A percentile compares a stretch with the other conserved stretches of the same genome.
Evolutionary conservation across 164 flowering plant genomes (phyloP).

Genomic region (Paratinospora sagittata): DNA sequence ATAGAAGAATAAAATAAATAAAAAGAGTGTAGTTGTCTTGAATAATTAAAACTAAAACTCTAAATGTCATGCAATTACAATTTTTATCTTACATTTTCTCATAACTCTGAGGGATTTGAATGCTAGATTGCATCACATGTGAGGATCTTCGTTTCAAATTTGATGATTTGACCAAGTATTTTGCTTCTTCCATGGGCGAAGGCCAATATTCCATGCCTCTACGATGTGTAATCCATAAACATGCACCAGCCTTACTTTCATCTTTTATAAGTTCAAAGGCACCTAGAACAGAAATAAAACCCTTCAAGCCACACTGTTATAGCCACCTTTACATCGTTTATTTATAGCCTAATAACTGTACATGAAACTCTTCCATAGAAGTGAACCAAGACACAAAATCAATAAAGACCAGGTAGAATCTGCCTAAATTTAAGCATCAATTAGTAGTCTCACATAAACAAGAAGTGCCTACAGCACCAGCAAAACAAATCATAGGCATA

Average conservation of each 20-base stretch:
- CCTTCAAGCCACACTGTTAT: not conserved
- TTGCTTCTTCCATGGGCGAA: constrained; percentile 69
- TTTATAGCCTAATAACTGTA: not conserved
- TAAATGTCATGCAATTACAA: not conserved
- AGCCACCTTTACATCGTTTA: not conserved
- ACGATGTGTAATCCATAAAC: constrained; percentile 89
- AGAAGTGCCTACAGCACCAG: not conserved
- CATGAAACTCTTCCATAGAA: not conserved
- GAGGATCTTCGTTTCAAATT: constrained; percentile 31
- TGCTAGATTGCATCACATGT: constrained; percentile 16
- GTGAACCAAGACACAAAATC: not conserved
- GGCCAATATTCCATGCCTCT: constrained; percentile 98
- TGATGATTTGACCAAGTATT: constrained; percentile 42
- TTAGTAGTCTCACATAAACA: not conserved
- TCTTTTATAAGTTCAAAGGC: constrained; percentile 83
- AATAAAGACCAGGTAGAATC: not conserved
- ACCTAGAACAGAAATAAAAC: constrained; percentile 35
- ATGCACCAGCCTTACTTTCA: constrained; percentile 83
- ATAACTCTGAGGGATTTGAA: constrained; percentile 62
- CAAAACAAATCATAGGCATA: not conserved
- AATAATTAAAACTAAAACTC: not conserved
- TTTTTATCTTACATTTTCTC: constrained; percentile 63
- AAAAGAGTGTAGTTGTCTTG: not conserved
- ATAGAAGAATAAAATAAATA: not conserved
- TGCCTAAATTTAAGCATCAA: not conserved